Evolutionary conservation across 176 grass and related monocot species (phyloP).

Genomic region (Carex pumila): DNA sequence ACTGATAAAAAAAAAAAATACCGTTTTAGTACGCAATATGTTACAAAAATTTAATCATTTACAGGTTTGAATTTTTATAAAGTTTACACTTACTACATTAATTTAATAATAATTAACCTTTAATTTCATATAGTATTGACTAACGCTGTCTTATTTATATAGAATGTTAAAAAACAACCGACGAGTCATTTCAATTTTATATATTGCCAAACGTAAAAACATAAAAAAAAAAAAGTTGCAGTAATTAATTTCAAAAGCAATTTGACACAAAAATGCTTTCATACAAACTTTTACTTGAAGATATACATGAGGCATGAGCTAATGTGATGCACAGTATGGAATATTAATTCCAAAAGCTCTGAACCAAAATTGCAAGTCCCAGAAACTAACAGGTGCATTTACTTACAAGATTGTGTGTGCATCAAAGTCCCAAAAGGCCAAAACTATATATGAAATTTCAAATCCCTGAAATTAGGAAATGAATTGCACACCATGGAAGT

Average conservation of each 20-base stretch:
- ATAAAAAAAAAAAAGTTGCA: background rate
- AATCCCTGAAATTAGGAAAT: background rate
- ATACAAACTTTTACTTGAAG: background rate
- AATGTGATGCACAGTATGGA: background rate
- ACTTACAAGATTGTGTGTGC: conserved; percentile 8
- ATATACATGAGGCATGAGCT: background rate
- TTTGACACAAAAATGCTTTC: background rate
- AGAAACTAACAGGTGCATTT: background rate
- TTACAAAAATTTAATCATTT: too few relatives aligned
- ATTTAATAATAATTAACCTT: too few relatives aligned
- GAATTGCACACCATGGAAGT: conserved; percentile 54
- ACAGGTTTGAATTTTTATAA: too few relatives aligned
- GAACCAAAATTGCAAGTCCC: background rate
- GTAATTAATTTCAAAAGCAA: background rate
- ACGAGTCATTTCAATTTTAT: background rate
- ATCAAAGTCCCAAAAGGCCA: background rate
- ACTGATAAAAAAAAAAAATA: too few relatives aligned
- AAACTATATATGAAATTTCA: background rate
- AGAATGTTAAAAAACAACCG: background rate
- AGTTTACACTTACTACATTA: too few relatives aligned
- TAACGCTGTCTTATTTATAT: background rate
- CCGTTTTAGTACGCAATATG: too few relatives aligned
- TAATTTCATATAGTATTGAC: too few relatives aligned
- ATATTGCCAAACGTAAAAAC: background rate
- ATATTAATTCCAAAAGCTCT: background rate